Conservation (phyloP, 352 stramenopile genomes). For the Phytophthora sp. region DNA sequence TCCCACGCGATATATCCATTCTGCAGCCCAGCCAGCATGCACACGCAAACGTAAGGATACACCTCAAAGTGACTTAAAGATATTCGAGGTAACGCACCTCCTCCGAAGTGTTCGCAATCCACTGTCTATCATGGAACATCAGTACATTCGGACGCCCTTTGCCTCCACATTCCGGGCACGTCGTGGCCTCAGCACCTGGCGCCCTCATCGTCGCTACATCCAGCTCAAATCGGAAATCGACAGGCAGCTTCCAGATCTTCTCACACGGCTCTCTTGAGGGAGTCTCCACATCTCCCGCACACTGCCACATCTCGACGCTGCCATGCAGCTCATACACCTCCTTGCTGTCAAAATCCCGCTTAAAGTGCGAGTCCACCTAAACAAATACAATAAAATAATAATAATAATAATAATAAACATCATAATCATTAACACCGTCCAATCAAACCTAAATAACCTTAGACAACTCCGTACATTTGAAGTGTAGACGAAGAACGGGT, state of each 20-base stretch:
- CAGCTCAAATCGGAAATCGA: conserved; percentile 65
- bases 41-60: no score
- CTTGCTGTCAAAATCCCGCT: conserved; percentile 66
- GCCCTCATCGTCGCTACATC: conserved; percentile 72
- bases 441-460: not conserved
- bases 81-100: no score
- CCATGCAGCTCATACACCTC: conserved; percentile 92
- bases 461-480: conserved; percentile 75
- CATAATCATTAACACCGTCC: not conserved
- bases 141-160: conserved; percentile 87
- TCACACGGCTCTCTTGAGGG: conserved; percentile 44
- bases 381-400: not conserved
- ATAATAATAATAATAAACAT: not conserved
- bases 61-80: no score
- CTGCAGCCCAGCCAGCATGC: no score
- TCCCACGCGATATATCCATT: conserved; percentile 80
- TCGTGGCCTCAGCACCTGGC: conserved; percentile 38
- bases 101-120: conserved; percentile 73
- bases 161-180: conserved; percentile 62
- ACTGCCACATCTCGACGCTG: conserved; percentile 82
- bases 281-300: conserved; percentile 60
- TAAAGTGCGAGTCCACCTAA: conserved; percentile 89
- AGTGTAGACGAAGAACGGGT: conserved; percentile 92
- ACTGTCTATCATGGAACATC: conserved; percentile 92
- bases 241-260: conserved; percentile 61